Evolutionary conservation across 768 basidiomycete genomes (phyloP).

Genomic region (Rhizopogon rudus): DNA sequence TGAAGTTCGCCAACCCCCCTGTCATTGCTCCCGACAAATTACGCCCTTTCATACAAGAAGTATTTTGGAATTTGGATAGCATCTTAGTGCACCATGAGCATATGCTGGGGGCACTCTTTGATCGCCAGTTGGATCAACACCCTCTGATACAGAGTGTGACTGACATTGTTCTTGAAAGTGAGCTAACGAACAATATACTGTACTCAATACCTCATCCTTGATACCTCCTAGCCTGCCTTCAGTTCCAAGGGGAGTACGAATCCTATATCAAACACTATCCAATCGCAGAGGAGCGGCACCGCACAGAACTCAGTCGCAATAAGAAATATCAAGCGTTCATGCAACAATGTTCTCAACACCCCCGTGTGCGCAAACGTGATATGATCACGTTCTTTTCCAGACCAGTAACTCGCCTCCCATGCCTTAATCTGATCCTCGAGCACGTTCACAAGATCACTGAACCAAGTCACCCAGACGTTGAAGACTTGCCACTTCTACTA

Average conservation of each 20-base stretch:
- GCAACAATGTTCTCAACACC: constrained; percentile 54
- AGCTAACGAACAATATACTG: constrained; percentile 16
- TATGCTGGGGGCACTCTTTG: constrained; percentile 70
- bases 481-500: constrained; percentile 69
- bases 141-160: constrained; percentile 79
- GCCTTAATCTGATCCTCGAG: constrained; percentile 70
- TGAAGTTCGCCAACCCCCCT: too few relatives aligned
- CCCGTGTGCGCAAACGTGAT: constrained; percentile 69
- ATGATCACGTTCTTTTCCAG: constrained; percentile 79
- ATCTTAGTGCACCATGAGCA: constrained; percentile 63
- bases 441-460: constrained; percentile 64
- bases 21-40: too few relatives aligned
- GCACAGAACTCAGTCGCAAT: constrained; percentile 69
- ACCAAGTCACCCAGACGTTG: constrained; percentile 73
- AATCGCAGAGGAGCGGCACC: constrained; percentile 76
- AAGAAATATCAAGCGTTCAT: constrained; percentile 63
- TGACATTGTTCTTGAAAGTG: constrained; percentile 81
- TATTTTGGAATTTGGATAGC: constrained; percentile 78
- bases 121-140: constrained; percentile 79
- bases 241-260: constrained; percentile 67
- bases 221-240: constrained; percentile 24
- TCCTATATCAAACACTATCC: constrained; percentile 87
- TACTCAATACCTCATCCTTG: constrained; percentile 11
- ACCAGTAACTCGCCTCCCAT: constrained; percentile 84
- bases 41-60: constrained; percentile 70